phyloP scores from a whole-genome alignment of 179 eudicot species.

The Patellifolia procumbens region DNA sequence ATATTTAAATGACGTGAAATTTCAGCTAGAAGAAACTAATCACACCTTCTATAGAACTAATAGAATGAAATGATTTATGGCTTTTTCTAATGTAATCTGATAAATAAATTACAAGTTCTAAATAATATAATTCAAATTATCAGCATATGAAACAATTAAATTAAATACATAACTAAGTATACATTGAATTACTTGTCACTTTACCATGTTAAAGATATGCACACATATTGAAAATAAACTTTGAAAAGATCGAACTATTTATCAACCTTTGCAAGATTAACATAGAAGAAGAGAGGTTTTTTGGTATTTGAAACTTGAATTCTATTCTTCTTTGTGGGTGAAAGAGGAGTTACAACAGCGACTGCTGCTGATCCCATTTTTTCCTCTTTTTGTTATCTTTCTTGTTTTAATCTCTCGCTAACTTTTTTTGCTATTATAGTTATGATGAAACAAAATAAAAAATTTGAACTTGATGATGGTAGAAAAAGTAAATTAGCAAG shows the following conservation, averaged over 20 bases:
- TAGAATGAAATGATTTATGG: no score
- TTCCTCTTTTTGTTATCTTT: not conserved
- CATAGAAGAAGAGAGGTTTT: constrained; percentile 38
- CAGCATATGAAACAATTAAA: no score
- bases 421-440: not conserved
- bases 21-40: no score
- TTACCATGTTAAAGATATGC: no score
- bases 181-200: no score
- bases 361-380: constrained; percentile 31
- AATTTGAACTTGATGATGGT: constrained; percentile 11
- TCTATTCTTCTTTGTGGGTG: constrained; percentile 32
- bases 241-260: no score
- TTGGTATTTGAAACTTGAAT: constrained; percentile 43
- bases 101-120: no score
- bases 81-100: no score
- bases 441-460: not conserved
- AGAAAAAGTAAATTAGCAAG: not conserved
- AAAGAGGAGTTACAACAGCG: constrained; percentile 22
- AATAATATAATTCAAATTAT: no score
- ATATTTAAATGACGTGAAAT: no score
- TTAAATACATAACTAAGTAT: no score
- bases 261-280: constrained; percentile 38
- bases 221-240: not conserved
- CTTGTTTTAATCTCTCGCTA: not conserved
- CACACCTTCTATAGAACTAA: no score